A percentile compares a stretch with the other conserved stretches of the same genome.
Evolutionary conservation across 257 asterid species (phyloP).

Genomic region (Capsicum pubescens): DNA sequence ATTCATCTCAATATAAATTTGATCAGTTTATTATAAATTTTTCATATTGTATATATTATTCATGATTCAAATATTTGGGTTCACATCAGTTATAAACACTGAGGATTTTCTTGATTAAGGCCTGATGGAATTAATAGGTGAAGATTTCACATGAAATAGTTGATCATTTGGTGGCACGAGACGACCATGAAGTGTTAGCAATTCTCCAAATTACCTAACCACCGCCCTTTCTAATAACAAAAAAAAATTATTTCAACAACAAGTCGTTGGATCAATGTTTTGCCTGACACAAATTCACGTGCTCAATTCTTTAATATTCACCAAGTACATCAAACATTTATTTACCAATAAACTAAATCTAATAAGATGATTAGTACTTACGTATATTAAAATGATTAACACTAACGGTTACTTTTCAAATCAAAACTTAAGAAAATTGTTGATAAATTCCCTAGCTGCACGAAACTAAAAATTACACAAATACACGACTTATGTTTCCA

Average conservation of each 20-base stretch:
- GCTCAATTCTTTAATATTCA: background rate
- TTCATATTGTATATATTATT: background rate
- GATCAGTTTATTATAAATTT: background rate
- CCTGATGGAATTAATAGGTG: too few species aligned
- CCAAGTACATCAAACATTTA: background rate
- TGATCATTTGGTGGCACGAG: constrained; percentile 25
- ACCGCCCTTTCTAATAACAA: background rate
- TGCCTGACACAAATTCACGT: constrained; percentile 6
- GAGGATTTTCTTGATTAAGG: background rate
- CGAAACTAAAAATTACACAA: too few species aligned
- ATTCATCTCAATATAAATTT: background rate
- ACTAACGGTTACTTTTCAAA: constrained; percentile 22
- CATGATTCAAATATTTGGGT: background rate
- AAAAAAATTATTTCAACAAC: background rate
- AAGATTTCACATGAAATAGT: constrained; percentile 19
- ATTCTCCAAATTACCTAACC: constrained; percentile 16
- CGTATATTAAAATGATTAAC: background rate
- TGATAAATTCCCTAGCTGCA: too few species aligned
- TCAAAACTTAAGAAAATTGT: background rate
- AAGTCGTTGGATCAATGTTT: constrained; percentile 19
- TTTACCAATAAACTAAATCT: background rate
- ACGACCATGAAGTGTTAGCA: constrained; percentile 10
- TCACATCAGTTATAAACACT: too few species aligned
- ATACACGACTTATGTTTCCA: too few species aligned
- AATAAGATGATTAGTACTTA: background rate